Base-by-base conservation (phyloP, 1,284 basidiomycete species). In the Cutaneotrichosporon sp. region DNA sequence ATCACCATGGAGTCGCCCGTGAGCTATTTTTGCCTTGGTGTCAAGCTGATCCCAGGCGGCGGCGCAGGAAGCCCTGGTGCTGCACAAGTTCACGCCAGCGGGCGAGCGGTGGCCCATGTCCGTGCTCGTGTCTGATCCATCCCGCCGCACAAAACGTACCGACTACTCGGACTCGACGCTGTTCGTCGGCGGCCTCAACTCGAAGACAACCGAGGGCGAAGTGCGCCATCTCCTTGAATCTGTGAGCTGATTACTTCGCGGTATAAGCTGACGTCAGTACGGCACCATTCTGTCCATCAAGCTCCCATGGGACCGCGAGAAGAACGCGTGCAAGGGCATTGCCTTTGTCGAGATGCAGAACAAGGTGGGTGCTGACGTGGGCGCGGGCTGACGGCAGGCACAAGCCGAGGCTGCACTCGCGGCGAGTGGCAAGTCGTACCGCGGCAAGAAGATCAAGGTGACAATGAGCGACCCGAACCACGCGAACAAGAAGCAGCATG, bases 61-160 rank as follows among this genome's bases (percentile, higher is more conserved):
- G 1, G 92, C 94, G 0, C 79, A 88, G 68, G 80, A 80, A 8
- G 87, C 92, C 0, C 78, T 94, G 14, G 82, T 83, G 51, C 77
- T 96, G 30, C 83, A 97, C 69, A 84, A 84, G 3, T 80, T 76
- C 22, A 86, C 93, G 61, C 77, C 90, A 10, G 83, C 85, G 48
- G 47, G 62, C 63, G 78, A 83, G 2, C 82, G 80, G 18, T 79
- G 84, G 52, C 75, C 77, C 4, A 72, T 98, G 57, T 87, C 80
- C 18, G 94, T 97, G 1, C 82, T 83, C 41, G 83, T 97, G 8
- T 97, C 94, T 0, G 90, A 97, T 68, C 96, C 96, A 0, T 83
- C 86, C 63, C 81, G 87, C 10, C 90, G 83, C 76, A 90, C 93
- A 67, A 85, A 87, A 59, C 80, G 96, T 15, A 87, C 86, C 0